A percentile compares a stretch with the other conserved stretches of the same genome.
These are phyloP conservation scores for Colletotrichum sublineola DNA, from an alignment of 2,329 filamentous ascomycete genomes.

Conservation along the genomic window DNA sequence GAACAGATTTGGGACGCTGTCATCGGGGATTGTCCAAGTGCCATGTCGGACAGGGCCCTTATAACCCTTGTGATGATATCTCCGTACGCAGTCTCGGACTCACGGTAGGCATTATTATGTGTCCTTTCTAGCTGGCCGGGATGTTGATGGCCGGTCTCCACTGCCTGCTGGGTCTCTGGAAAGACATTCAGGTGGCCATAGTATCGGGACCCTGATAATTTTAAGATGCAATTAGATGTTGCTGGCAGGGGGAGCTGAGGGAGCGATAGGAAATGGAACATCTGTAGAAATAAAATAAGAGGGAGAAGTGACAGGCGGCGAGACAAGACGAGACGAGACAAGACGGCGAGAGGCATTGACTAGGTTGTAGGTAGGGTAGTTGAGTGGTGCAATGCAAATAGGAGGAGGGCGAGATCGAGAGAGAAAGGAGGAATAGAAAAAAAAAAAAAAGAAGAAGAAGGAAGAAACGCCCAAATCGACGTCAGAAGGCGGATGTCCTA, in stretches of 20 bases:
- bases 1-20: constrained; percentile 13
- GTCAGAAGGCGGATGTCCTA: not conserved
- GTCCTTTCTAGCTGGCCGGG: constrained; percentile 17
- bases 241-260: constrained; percentile 27
- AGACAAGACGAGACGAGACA: constrained; percentile 31
- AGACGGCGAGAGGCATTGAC: not conserved
- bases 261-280: constrained; percentile 31
- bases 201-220: constrained; percentile 41
- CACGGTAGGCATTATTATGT: constrained; percentile 15
- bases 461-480: not conserved
- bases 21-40: constrained; percentile 16
- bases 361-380: no score
- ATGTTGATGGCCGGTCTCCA: constrained; percentile 28
- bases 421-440: no score
- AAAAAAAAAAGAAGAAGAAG: no score
- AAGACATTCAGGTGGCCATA: constrained; percentile 41
- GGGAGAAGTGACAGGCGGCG: constrained; percentile 15
- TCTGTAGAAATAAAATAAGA: constrained; percentile 12
- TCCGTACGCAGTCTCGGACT: not conserved
- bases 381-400: not conserved
- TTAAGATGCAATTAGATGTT: constrained; percentile 40
- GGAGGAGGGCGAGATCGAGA: not conserved
- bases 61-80: not conserved
- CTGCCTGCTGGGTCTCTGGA: constrained; percentile 35
- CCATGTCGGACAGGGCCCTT: constrained; percentile 26